Conservation (phyloP, 768 basidiomycete species). For the Russula sp. region DNA sequence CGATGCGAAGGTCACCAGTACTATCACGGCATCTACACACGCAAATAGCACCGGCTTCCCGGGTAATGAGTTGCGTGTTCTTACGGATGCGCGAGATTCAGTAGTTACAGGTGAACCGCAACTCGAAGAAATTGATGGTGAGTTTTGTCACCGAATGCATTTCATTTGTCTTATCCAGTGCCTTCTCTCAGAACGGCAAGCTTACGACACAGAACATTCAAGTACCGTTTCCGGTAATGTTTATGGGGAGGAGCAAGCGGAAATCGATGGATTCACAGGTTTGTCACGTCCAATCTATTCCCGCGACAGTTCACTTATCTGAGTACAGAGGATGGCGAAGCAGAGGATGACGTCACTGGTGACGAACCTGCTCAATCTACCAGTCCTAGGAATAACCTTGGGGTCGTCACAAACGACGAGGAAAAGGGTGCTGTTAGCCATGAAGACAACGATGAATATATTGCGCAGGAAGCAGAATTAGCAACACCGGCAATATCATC, state of each 20-base stretch:
- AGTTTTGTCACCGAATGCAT: background rate
- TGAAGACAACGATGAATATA: background rate
- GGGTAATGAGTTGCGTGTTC: constrained; percentile 1
- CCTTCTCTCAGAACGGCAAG: constrained; percentile 8
- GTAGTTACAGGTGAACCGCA: background rate
- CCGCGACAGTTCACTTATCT: background rate
- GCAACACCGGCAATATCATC: constrained; percentile 4
- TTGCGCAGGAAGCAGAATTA: constrained; percentile 1
- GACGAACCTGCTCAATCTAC: constrained; percentile 12
- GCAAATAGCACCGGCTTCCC: background rate
- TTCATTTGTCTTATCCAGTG: background rate
- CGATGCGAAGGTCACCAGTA: constrained; percentile 6
- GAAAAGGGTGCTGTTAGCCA: constrained; percentile 1
- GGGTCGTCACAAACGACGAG: background rate
- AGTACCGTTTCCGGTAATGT: background rate
- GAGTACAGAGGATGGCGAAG: constrained; percentile 14
- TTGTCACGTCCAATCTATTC: background rate
- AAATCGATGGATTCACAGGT: constrained; percentile 16
- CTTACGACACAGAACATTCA: background rate
- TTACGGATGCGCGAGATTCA: constrained; percentile 1
- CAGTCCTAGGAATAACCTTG: background rate
- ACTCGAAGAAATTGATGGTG: constrained; percentile 17
- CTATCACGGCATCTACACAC: background rate
- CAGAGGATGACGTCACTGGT: constrained; percentile 10
- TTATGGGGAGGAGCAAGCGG: constrained; percentile 5